These are phyloP conservation scores for Mycena pura DNA, from an alignment of 768 basidiomycete genomes.

Conservation along the genomic window DNA sequence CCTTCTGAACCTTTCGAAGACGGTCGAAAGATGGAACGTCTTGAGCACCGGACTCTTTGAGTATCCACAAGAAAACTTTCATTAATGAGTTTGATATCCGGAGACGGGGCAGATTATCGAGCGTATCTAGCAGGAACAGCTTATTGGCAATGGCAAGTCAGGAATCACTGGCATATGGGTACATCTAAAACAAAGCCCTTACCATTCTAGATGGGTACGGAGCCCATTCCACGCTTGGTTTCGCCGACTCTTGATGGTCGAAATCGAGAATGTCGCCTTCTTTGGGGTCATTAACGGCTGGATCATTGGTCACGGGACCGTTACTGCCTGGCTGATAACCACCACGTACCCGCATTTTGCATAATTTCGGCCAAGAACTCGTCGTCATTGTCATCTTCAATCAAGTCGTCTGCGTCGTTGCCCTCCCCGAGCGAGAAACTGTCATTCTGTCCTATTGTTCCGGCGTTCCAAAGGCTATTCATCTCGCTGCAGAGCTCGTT, in stretches of 20 bases:
- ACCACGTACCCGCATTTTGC: constrained; percentile 4
- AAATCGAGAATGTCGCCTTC: neutral
- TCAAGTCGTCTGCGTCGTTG: neutral
- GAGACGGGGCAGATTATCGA: constrained; percentile 8
- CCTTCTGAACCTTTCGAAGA: neutral
- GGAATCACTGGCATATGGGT: neutral
- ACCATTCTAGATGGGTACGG: constrained; percentile 1
- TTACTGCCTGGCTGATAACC: neutral
- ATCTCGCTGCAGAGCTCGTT: too few species aligned
- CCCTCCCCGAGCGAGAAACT: neutral
- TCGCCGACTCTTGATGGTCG: neutral
- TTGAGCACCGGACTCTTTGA: neutral
- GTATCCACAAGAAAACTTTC: neutral
- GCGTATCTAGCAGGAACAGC: constrained; percentile 9
- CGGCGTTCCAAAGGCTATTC: too few species aligned
- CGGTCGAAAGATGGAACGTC: constrained; percentile 14
- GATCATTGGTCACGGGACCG: neutral
- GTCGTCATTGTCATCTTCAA: neutral
- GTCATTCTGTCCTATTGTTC: too few species aligned
- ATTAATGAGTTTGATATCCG: too few species aligned
- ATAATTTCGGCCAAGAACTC: constrained; percentile 9
- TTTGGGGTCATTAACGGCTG: neutral
- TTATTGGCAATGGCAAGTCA: neutral
- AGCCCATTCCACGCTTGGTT: neutral
- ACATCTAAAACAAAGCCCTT: neutral